Evolutionary conservation across 257 asterid species (phyloP).

Genomic region (Anisodus acutangulus): DNA sequence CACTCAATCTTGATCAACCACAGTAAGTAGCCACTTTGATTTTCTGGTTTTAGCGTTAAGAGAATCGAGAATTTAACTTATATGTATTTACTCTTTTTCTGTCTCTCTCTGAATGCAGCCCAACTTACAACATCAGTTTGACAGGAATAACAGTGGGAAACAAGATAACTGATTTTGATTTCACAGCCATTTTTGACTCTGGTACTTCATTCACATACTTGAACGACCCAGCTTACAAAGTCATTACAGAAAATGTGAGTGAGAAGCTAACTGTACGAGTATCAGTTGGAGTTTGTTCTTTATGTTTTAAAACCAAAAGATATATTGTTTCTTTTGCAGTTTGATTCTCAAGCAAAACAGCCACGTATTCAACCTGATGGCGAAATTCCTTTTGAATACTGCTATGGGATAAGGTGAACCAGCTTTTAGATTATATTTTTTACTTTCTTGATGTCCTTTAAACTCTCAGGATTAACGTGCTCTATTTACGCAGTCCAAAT

Average conservation of each 20-base stretch:
- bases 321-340: conserved; percentile 54
- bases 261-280: not conserved
- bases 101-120: conserved; percentile 52
- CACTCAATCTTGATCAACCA: conserved; percentile 59
- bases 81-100: not conserved
- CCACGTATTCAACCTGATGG: conserved; percentile 57
- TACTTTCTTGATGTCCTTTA: conserved; percentile 9
- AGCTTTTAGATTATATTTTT: conserved; percentile 1
- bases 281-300: not conserved
- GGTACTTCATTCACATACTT: conserved; percentile 94
- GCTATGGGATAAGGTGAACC: conserved; percentile 69
- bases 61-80: not conserved
- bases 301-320: not conserved
- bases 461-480: conserved; percentile 32
- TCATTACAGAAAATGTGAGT: conserved; percentile 67
- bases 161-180: conserved; percentile 55
- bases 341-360: conserved; percentile 59
- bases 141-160: conserved; percentile 68
- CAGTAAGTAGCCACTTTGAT: conserved; percentile 58
- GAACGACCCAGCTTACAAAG: conserved; percentile 78
- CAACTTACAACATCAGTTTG: conserved; percentile 73
- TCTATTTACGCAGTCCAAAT: conserved; percentile 53
- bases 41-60: not conserved
- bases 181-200: conserved; percentile 79
- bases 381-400: conserved; percentile 65